Base-by-base conservation (phyloP, 371 early-diverging fungal species). In the Chytridium lagenaria region DNA sequence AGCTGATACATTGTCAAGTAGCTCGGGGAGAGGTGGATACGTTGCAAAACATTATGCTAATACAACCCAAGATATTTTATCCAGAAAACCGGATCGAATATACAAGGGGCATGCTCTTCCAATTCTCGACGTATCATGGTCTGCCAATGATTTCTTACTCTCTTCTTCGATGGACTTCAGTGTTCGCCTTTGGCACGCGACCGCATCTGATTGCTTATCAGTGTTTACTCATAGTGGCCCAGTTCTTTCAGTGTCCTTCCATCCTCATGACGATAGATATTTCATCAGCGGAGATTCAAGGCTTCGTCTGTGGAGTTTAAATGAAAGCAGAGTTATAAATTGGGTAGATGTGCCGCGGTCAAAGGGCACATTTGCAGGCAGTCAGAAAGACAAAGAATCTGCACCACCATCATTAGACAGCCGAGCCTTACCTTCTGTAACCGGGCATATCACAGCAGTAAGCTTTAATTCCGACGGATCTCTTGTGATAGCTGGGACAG, bases 161-260 rank as follows among this genome's bases (percentile, higher is more conserved):
- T 89, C 93, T 1, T 88, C 91, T n/a, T 93, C 94, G 19, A 87
- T 91, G 85, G 96, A 96, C 75, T 87, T 88, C 59, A 92, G 92
- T 0, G 95, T 95, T 40, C 89, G 94, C 26, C 72, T 96, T 70
- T 96, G 94, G 94, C 95, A 96, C 79, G 76, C 91, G 19, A 85
- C 84, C 36, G 81, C 89, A 26, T 74, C 80, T 19, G 90, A 89
- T 49, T 94, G 93, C 71, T 81, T 96, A 50, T 91, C 93, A 74
- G 83, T 88, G 1, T 94, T 95, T 74, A 81, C 81, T 26, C 95
- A 95, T 77, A 69, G 81, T 19, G 94, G 93, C 77, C 87, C 89
- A 28, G 95, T 95, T 0, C 89, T 93, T 1, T 84, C 91, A 34
- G 90, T 94, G 2, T 83, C 86, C 0, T 96, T 96, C 72, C 94